Conservation (phyloP, 2,329 filamentous ascomycete genomes). For the Aspergillus neotritici region DNA sequence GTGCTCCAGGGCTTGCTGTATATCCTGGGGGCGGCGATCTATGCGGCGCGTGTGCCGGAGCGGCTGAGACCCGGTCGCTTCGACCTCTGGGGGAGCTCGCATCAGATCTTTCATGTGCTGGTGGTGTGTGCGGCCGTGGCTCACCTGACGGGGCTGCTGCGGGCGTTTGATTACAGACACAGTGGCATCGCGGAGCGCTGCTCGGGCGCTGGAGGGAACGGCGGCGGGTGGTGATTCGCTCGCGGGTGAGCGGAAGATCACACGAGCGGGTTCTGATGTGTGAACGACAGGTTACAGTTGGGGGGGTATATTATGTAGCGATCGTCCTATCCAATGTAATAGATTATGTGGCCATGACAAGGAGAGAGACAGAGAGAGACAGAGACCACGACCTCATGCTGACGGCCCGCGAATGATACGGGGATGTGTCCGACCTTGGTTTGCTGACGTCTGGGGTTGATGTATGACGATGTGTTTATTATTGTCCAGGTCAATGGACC, state of each 20-base stretch:
- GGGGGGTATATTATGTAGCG: conserved; percentile 10
- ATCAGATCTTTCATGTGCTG: conserved; percentile 92
- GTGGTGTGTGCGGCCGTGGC: conserved; percentile 76
- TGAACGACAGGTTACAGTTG: conserved; percentile 12
- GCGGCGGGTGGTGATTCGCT: conserved; percentile 11
- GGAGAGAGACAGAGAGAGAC: conserved; percentile 7
- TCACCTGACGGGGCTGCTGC: conserved; percentile 74
- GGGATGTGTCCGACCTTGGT: conserved; percentile 15
- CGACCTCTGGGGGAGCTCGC: conserved; percentile 87
- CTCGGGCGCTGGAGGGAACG: conserved; percentile 16
- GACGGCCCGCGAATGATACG: conserved; percentile 13
- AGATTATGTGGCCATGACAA: conserved; percentile 8
- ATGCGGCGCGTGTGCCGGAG: conserved; percentile 82
- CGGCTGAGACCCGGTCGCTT: conserved; percentile 69
- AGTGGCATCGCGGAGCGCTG: conserved; percentile 52
- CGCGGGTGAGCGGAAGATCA: conserved; percentile 9
- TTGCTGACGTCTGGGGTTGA: conserved; percentile 6
- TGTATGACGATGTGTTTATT: not conserved
- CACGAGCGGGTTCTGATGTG: conserved; percentile 12
- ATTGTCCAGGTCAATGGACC: not conserved
- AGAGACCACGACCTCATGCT: conserved; percentile 7
- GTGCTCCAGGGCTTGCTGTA: conserved; percentile 76
- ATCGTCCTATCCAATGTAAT: conserved; percentile 14
- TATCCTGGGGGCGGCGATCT: conserved; percentile 76
- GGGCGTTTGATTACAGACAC: conserved; percentile 83